phyloP scores from a whole-genome alignment of 306 rosid genomes.

The Pachyrhizus erosus region DNA sequence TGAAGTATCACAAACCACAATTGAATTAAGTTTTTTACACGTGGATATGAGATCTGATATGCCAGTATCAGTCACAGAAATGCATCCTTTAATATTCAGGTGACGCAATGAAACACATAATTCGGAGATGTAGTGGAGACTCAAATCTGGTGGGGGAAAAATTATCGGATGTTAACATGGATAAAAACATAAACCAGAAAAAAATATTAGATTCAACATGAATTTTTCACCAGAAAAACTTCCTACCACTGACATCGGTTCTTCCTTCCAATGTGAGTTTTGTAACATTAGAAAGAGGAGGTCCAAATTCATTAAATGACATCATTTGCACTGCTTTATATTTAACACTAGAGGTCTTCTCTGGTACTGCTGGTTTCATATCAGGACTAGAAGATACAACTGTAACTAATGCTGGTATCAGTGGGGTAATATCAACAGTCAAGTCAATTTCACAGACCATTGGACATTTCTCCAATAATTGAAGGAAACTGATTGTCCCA shows the following conservation, averaged over 20 bases:
- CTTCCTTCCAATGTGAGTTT: slow-evolving; percentile 81
- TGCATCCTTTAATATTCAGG: slow-evolving; percentile 79
- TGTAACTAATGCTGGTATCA: slow-evolving; percentile 60
- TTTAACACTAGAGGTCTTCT: slow-evolving; percentile 40
- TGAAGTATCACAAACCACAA: slow-evolving; percentile 71
- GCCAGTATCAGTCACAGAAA: slow-evolving; percentile 72
- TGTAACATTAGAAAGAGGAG: slow-evolving; percentile 54
- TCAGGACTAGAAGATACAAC: slow-evolving; percentile 52
- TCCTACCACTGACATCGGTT: slow-evolving; percentile 76
- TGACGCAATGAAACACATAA: slow-evolving; percentile 60
- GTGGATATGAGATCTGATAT: slow-evolving; percentile 60
- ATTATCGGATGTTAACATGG: neutral
- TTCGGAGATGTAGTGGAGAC: slow-evolving; percentile 63
- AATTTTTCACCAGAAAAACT: slow-evolving; percentile 36
- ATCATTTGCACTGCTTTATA: slow-evolving; percentile 42
- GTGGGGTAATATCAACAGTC: slow-evolving; percentile 70
- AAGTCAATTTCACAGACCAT: slow-evolving; percentile 69
- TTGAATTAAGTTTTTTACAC: slow-evolving; percentile 60
- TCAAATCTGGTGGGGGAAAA: slow-evolving; percentile 59
- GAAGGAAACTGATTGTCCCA: slow-evolving; percentile 48
- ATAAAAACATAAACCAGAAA: neutral
- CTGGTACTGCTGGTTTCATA: slow-evolving; percentile 41
- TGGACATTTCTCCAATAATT: slow-evolving; percentile 61
- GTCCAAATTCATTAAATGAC: slow-evolving; percentile 47
- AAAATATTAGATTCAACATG: slow-evolving; percentile 1